phyloP scores from a whole-genome alignment of 805 yeast species.

The Zygosaccharomyces bisporus region DNA sequence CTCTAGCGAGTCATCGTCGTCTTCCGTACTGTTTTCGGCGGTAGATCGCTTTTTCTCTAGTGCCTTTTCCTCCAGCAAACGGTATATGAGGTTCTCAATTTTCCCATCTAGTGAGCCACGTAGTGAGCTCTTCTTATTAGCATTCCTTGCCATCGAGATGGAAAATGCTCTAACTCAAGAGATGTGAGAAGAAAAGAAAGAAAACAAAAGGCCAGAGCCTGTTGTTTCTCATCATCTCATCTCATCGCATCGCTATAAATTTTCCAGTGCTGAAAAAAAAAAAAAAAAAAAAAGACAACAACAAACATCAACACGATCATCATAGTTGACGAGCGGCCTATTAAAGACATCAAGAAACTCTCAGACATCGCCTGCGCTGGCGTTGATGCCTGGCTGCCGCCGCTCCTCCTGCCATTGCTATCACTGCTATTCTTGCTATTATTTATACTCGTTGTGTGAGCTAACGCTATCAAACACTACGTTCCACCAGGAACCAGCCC shows the following conservation, averaged over 20 bases:
- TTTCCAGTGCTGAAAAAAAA: constrained; percentile 1
- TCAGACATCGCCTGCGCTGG: too few species aligned
- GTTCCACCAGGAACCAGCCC: background rate
- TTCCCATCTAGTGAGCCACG: constrained; percentile 48
- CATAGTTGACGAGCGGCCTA: too few species aligned
- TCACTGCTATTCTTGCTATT: background rate
- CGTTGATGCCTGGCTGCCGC: too few species aligned
- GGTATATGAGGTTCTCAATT: constrained; percentile 51
- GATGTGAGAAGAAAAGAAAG: too few species aligned
- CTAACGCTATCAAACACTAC: too few species aligned
- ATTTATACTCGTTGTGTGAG: too few species aligned
- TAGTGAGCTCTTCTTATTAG: constrained; percentile 26
- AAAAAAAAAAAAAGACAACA: background rate
- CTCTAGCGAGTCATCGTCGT: constrained; percentile 31
- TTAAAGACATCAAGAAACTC: too few species aligned
- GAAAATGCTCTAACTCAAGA: too few species aligned
- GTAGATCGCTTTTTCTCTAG: constrained; percentile 35
- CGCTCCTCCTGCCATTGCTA: background rate
- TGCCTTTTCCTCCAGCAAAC: constrained; percentile 58
- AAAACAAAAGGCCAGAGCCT: background rate
- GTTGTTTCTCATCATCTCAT: constrained; percentile 1
- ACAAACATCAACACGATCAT: background rate
- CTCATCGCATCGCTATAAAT: constrained; percentile 3
- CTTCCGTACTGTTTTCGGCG: constrained; percentile 16
- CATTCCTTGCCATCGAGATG: constrained; percentile 35